phyloP scores from a whole-genome alignment of 2,329 filamentous ascomycete genomes.

The Teratosphaeria pseudoeucalypti region DNA sequence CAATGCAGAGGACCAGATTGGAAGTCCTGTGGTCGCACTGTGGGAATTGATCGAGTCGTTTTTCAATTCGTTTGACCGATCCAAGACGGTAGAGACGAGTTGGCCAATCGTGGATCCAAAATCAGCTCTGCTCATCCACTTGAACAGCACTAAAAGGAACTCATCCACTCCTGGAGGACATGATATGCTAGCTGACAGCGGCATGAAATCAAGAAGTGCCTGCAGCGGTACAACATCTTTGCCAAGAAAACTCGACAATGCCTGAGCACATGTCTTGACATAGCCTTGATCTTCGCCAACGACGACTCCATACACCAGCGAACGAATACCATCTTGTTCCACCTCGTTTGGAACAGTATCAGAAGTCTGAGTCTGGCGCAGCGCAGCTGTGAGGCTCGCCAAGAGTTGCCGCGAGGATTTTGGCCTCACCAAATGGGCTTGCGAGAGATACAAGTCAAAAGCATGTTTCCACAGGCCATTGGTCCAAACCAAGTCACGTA shows the following conservation, averaged over 20 bases:
- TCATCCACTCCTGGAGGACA: constrained; percentile 1
- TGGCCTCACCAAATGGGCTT: constrained; percentile 33
- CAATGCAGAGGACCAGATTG: constrained; percentile 11
- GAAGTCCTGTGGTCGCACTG: not conserved
- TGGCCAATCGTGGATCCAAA: constrained; percentile 24
- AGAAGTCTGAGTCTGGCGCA: constrained; percentile 18
- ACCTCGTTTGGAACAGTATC: not conserved
- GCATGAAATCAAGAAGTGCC: not conserved
- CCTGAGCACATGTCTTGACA: constrained; percentile 2
- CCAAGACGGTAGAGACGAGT: constrained; percentile 19
- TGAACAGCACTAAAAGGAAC: constrained; percentile 11
- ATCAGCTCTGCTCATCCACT: constrained; percentile 26
- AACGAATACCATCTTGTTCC: not conserved
- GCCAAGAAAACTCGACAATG: constrained; percentile 48
- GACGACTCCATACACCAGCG: constrained; percentile 3
- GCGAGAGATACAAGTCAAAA: constrained; percentile 33
- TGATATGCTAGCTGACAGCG: not conserved
- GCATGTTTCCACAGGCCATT: constrained; percentile 29
- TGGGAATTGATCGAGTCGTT: not conserved
- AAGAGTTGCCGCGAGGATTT: constrained; percentile 40
- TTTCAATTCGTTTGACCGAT: constrained; percentile 17
- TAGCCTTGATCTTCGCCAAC: not conserved
- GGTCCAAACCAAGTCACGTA: constrained; percentile 24
- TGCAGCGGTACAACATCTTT: constrained; percentile 45
- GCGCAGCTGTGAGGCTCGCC: constrained; percentile 27